Base-by-base conservation (phyloP, 768 basidiomycete species). In the Mycena venus region DNA sequence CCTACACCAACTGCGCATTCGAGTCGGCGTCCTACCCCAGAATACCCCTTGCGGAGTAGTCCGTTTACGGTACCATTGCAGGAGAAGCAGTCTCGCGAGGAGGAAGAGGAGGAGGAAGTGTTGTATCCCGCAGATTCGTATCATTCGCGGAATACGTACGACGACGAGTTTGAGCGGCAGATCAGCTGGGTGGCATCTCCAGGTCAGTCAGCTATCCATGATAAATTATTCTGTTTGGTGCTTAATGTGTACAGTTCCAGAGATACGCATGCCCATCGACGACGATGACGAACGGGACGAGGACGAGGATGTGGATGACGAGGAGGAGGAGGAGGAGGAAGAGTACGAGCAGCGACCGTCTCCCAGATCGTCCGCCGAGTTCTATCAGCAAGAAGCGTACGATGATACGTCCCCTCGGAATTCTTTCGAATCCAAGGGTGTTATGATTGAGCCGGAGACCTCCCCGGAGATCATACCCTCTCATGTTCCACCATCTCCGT, bases 161-260 rank as follows among this genome's bases (percentile, higher is more conserved):
- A 82, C 40, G 86, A 89, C 61, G 85, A 84, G 60, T 86, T 82
- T 34, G 90, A 91, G 34, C 87, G 92, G 75, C 89, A 91, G 77
- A 90, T 91, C 55, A 96, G 94, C 78, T 96, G 94, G 94, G 86
- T 94, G 42, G 94, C 93, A 49, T 90, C 91, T 58, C 92, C 89
- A 80, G 91, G 94, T 94, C 78, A 77, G 90, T 85, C 32, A n/a
- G n/a, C n/a, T 49, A 51, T 49, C 47, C 31, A n/a, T 58, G 14
- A 65, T 63, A 73, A 55, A 17, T 11, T 38, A 27, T 73, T n/a
- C 55, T 60, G 65, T 61, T 70, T 44, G n/a, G 27, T 69, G 72
- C 38, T 60, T 51, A 70, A 70, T 38, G 23, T 63, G 53, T 32
- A 34, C 73, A 91, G 91, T 91, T 27, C 89, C 89, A 53, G 91